phyloP scores from a whole-genome alignment of 2,329 filamentous ascomycete species.

The Fusarium algeriense region DNA sequence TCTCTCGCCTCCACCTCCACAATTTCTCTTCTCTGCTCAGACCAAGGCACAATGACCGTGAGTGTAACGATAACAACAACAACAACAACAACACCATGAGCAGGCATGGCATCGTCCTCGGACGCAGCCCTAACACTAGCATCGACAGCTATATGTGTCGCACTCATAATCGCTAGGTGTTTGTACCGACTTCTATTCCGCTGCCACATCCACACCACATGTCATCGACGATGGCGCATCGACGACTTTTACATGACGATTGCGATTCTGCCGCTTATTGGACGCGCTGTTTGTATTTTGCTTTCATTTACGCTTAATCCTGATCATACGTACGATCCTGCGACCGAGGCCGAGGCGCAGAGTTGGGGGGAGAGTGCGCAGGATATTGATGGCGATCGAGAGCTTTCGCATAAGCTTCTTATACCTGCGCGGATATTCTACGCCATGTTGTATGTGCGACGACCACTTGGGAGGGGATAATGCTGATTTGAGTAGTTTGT shows the following conservation, averaged over 20 bases:
- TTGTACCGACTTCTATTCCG: conserved; percentile 46
- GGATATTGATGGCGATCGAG: conserved; percentile 36
- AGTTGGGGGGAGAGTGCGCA: conserved; percentile 24
- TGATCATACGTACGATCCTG: conserved; percentile 40
- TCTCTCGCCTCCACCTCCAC: background rate
- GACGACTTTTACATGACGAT: conserved; percentile 52
- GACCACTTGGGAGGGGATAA: fast-evolving
- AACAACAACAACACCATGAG: conserved; percentile 6
- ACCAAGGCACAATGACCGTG: conserved; percentile 10
- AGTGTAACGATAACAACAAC: background rate
- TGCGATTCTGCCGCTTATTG: conserved; percentile 48
- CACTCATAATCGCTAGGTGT: conserved; percentile 48
- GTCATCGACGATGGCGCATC: conserved; percentile 50
- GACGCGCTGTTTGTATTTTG: conserved; percentile 44
- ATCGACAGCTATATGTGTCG: conserved; percentile 46
- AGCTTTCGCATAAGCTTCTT: conserved; percentile 46
- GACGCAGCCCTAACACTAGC: conserved; percentile 46
- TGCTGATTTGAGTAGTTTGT: conserved; percentile 44
- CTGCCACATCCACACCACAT: conserved; percentile 45
- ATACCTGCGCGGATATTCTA: conserved; percentile 49
- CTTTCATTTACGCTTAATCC: conserved; percentile 47
- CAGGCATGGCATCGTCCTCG: conserved; percentile 41
- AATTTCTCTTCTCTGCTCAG: background rate
- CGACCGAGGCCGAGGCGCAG: conserved; percentile 39
- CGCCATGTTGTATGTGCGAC: conserved; percentile 46